Conservation (phyloP, 176 grass and related monocot genomes). For the Oryza nivara region DNA sequence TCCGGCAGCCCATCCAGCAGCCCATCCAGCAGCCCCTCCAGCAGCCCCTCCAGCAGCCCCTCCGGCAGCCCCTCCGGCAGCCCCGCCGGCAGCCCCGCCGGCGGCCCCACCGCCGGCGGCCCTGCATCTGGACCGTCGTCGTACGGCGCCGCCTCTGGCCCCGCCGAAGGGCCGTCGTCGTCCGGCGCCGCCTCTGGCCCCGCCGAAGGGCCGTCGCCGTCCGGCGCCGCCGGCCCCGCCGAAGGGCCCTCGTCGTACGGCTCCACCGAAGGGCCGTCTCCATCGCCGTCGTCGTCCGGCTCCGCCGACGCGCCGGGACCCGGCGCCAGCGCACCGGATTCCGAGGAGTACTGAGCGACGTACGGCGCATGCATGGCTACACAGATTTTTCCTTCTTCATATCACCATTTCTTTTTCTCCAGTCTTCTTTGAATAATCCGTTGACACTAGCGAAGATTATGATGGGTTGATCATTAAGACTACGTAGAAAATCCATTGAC, state of each 20-base stretch:
- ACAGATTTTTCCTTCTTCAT: slow-evolving; percentile 1
- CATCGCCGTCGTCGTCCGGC: not conserved
- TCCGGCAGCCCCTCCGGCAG: not conserved
- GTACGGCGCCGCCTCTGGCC: too few species aligned
- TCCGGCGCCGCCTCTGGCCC: too few species aligned
- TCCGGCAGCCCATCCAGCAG: too few species aligned
- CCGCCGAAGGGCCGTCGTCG: not conserved
- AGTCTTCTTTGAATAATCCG: not conserved
- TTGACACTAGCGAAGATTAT: not conserved
- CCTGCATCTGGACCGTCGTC: not conserved
- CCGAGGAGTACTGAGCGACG: not conserved
- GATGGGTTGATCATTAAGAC: not conserved
- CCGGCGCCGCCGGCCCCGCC: too few species aligned
- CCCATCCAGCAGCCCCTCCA: not conserved
- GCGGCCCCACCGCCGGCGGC: not conserved
- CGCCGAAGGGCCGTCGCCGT: not conserved
- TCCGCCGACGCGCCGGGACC: not conserved
- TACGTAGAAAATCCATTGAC: not conserved
- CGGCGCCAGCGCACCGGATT: not conserved
- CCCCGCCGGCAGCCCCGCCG: not conserved
- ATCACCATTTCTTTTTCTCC: not conserved
- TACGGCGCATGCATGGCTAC: not conserved
- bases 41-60: not conserved
- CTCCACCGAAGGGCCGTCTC: not conserved
- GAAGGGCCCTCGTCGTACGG: not conserved